Evolutionary conservation across 1,284 basidiomycete species (phyloP).

Genomic region (Leccinum fallax): DNA sequence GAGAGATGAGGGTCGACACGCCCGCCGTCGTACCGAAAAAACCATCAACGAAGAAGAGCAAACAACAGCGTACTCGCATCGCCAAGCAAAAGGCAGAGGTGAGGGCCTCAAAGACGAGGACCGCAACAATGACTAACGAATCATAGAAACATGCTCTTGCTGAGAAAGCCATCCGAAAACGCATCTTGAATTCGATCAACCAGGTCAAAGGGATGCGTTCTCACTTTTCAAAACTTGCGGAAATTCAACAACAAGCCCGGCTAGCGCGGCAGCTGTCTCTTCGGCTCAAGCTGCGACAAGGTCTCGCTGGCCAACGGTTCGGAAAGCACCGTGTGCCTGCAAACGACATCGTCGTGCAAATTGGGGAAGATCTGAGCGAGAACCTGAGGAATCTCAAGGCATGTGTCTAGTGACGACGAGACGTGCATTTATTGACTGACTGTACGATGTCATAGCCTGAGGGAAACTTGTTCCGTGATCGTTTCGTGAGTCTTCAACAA

Average conservation of each 20-base stretch:
- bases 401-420: conserved; percentile 6
- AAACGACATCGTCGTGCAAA: conserved; percentile 79
- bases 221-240: conserved; percentile 42
- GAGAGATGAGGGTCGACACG: conserved; percentile 34
- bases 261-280: conserved; percentile 43
- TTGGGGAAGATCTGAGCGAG: conserved; percentile 91
- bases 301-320: conserved; percentile 68
- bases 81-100: conserved; percentile 65
- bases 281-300: conserved; percentile 40
- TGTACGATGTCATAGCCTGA: conserved; percentile 62
- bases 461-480: conserved; percentile 90
- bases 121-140: background rate
- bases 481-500: conserved; percentile 82
- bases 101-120: conserved; percentile 13
- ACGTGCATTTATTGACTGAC: conserved; percentile 3
- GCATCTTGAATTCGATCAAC: conserved; percentile 57
- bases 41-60: conserved; percentile 69
- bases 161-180: conserved; percentile 59
- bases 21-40: conserved; percentile 44
- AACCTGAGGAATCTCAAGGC: conserved; percentile 82
- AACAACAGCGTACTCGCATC: conserved; percentile 67
- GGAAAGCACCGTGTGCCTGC: conserved; percentile 80
- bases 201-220: conserved; percentile 56
- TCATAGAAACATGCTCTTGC: conserved; percentile 66
- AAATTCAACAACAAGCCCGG: conserved; percentile 46